phyloP scores from a whole-genome alignment of 805 yeast genomes.

The Ogataea neopini region DNA sequence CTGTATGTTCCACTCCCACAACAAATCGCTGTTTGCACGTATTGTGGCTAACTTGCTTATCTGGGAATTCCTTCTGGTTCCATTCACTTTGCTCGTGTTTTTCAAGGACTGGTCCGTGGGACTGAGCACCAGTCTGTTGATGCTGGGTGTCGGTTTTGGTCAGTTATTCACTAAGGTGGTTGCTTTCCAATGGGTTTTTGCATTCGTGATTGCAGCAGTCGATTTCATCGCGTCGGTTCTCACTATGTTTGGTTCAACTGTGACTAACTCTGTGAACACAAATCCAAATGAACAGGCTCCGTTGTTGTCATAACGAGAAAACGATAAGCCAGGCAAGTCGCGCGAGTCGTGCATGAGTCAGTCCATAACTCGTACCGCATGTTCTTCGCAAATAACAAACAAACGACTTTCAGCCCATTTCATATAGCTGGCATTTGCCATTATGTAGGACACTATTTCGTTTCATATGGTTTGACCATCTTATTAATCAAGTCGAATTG shows the following conservation, averaged over 20 bases:
- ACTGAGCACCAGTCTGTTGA: slow-evolving; percentile 54
- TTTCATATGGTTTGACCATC: slow-evolving; percentile 36
- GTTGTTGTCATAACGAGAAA: too few relatives aligned
- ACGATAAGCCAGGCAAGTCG: too few relatives aligned
- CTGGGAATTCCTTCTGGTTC: slow-evolving; percentile 76
- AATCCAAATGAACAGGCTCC: slow-evolving; percentile 36
- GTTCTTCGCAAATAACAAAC: too few relatives aligned
- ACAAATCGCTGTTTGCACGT: slow-evolving; percentile 55
- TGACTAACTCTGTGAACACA: slow-evolving; percentile 15
- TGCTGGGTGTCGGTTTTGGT: slow-evolving; percentile 67
- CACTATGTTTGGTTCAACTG: slow-evolving; percentile 42
- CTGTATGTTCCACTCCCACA: slow-evolving; percentile 62
- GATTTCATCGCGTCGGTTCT: slow-evolving; percentile 53
- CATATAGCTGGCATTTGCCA: too few relatives aligned
- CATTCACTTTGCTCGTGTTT: slow-evolving; percentile 54
- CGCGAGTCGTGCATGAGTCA: too few relatives aligned
- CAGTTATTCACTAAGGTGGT: slow-evolving; percentile 68
- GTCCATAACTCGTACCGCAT: too few relatives aligned
- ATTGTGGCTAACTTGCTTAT: slow-evolving; percentile 70
- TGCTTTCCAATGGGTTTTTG: slow-evolving; percentile 88
- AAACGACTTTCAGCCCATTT: too few relatives aligned
- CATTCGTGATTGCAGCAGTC: slow-evolving; percentile 61
- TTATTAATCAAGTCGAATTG: slow-evolving; percentile 39
- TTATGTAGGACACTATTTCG: too few relatives aligned
- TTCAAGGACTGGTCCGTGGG: slow-evolving; percentile 76